Base-by-base conservation (phyloP, 441 rosid species). In the Syzygium malaccense region DNA sequence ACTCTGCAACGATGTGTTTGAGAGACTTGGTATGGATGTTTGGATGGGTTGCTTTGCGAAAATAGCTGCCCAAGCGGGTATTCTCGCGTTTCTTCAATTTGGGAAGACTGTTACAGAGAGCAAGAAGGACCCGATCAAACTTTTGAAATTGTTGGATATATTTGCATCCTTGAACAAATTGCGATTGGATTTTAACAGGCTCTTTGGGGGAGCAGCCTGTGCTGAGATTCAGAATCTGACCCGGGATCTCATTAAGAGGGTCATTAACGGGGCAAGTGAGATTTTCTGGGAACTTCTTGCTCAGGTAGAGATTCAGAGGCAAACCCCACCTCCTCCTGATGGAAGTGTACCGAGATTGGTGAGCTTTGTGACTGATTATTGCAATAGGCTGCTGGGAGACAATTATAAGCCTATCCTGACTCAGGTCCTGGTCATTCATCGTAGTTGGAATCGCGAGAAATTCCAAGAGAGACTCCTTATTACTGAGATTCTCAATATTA, bases 31-130 rank as follows among this genome's bases (percentile, higher is more conserved):
- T 55, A 54, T 88, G 88, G 98, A 97, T 91, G 96, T 94, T 78
- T 98, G 99, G 98, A 93, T 95, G 99, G 98, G 95, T 85, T 98
- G 99, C 93, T 98, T 98, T 87, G 94, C 99, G 25, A 95, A 95
- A 93, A 98, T 98, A 60, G 98, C 99, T 90, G 99, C 99, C 30
- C 98, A 96, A 88, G 98, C 99, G 0, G 99, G 99, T 55, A 95
- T 98, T 89, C 96, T 97, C 3, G 99, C 98, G 2, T 98, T 98
- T 91, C 96, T 98, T 90, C 97, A 96, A 88, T 98, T 98, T 86
- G 99, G 99, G 51, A 98, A 95, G 92, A 97, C 99, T 71, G 98
- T 98, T 54, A 95, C 99, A 0, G 99, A 97, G 60, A 95, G 97
- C 90, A 98, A 96, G 92, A 96, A 96, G 84, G 99, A 98, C 88